phyloP scores from a whole-genome alignment of 2,329 filamentous ascomycete species.

The Colletotrichum camelliae region DNA sequence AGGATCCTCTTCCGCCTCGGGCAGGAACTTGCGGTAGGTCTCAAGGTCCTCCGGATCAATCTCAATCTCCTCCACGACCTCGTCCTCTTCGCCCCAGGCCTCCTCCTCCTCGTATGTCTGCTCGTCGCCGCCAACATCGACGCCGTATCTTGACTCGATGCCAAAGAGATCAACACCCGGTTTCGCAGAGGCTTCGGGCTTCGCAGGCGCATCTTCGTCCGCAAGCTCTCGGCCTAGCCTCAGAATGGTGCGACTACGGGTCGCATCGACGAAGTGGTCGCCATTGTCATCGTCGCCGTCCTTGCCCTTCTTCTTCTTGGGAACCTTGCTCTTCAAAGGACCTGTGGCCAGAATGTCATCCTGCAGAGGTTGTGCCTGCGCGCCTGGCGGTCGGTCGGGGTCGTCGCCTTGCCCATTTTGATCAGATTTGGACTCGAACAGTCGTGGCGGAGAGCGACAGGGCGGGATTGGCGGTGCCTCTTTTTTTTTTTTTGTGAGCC shows the following conservation, averaged over 20 bases:
- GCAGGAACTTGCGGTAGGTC: constrained; percentile 90
- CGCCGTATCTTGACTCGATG: constrained; percentile 77
- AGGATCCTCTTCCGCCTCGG: constrained; percentile 72
- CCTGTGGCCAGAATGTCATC: constrained; percentile 80
- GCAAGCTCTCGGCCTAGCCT: constrained; percentile 87
- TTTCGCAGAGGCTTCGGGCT: constrained; percentile 44
- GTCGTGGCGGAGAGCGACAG: constrained; percentile 8
- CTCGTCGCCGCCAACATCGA: constrained; percentile 54
- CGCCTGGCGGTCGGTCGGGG: constrained; percentile 60
- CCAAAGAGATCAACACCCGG: constrained; percentile 68
- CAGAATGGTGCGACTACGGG: constrained; percentile 86
- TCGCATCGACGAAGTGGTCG: constrained; percentile 82
- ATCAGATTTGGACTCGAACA: constrained; percentile 23
- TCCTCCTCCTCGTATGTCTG: constrained; percentile 61
- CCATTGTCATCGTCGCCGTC: constrained; percentile 64
- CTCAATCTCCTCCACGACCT: constrained; percentile 74
- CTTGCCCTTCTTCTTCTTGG: constrained; percentile 74
- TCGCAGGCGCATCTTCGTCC: constrained; percentile 71
- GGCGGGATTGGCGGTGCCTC: constrained; percentile 3
- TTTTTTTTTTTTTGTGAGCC: constrained; percentile 8
- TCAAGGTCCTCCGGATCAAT: constrained; percentile 89
- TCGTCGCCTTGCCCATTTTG: constrained; percentile 80
- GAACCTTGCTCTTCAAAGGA: constrained; percentile 74
- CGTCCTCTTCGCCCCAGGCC: constrained; percentile 82
- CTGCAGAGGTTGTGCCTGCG: constrained; percentile 87